These are phyloP conservation scores for Candida nanaspora DNA, from an alignment of 805 yeast species.

Conservation along the genomic window DNA sequence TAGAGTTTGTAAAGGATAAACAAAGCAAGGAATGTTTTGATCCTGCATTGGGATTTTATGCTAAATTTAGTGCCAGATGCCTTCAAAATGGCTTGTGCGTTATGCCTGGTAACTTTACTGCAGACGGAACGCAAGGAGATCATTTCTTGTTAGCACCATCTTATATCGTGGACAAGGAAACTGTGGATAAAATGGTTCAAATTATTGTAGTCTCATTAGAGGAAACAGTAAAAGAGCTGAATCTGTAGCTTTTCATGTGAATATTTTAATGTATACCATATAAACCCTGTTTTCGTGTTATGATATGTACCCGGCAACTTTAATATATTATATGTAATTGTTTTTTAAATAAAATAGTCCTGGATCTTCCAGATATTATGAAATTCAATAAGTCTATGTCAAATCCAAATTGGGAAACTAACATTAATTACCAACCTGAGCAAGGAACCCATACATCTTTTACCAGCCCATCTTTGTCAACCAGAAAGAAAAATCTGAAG, in stretches of 20 bases:
- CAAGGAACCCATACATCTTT: conserved; percentile 62
- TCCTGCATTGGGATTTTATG: conserved; percentile 21
- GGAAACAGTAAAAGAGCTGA: conserved; percentile 2
- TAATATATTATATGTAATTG: no score
- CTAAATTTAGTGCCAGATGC: conserved; percentile 26
- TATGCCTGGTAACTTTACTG: conserved; percentile 33
- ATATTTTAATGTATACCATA: no score
- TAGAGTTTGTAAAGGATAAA: conserved; percentile 43
- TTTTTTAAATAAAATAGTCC: no score
- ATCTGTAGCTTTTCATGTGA: no score
- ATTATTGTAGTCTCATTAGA: conserved; percentile 7
- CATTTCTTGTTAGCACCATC: conserved; percentile 41
- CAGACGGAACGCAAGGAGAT: conserved; percentile 35
- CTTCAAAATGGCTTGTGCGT: conserved; percentile 33
- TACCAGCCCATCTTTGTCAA: conserved; percentile 41
- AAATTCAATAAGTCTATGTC: no score
- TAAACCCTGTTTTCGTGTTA: no score
- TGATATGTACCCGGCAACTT: no score
- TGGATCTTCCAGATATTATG: no score
- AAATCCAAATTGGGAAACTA: no score
- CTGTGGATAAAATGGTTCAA: conserved; percentile 22
- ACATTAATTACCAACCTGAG: conserved; percentile 40
- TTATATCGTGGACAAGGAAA: conserved; percentile 29
- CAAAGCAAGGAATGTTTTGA: conserved; percentile 40
- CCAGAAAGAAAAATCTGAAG: conserved; percentile 49